Conservation (phyloP, 73 alveolate species). For the Durusdinium trenchii region DNA sequence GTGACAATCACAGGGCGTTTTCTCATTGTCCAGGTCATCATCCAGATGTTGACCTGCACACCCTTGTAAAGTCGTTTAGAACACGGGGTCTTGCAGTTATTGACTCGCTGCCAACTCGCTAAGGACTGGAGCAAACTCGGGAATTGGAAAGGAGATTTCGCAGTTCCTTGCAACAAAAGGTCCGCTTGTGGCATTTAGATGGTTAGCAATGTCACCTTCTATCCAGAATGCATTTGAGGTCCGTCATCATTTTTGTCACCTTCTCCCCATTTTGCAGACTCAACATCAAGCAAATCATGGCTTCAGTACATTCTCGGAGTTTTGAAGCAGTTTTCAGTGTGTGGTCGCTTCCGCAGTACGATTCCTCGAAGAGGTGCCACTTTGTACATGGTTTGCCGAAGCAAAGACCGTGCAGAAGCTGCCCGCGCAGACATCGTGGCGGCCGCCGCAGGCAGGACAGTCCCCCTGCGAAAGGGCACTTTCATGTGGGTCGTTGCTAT, state of each 20-base stretch:
- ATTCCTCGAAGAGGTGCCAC: slow-evolving; percentile 42
- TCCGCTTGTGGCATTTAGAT: background rate
- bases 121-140: slow-evolving; percentile 89
- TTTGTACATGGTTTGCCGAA: slow-evolving; percentile 88
- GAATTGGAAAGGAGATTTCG: slow-evolving; percentile 85
- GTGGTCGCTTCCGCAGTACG: background rate
- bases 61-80: background rate
- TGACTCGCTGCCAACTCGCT: background rate
- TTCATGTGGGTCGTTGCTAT: background rate
- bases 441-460: slow-evolving; percentile 18
- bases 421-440: slow-evolving; percentile 55
- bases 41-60: background rate
- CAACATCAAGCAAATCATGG: background rate
- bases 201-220: background rate
- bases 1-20: background rate
- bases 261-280: too few species aligned
- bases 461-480: background rate
- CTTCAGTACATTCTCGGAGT: background rate
- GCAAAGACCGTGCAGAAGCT: slow-evolving; percentile 59
- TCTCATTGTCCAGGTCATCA: background rate
- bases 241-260: too few species aligned
- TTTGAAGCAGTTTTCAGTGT: too few species aligned
- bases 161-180: slow-evolving; percentile 85
- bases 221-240: too few species aligned
- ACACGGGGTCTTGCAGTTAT: background rate